Evolutionary conservation across 1,284 basidiomycete genomes (phyloP).

Genomic region (Puccinia coronata): DNA sequence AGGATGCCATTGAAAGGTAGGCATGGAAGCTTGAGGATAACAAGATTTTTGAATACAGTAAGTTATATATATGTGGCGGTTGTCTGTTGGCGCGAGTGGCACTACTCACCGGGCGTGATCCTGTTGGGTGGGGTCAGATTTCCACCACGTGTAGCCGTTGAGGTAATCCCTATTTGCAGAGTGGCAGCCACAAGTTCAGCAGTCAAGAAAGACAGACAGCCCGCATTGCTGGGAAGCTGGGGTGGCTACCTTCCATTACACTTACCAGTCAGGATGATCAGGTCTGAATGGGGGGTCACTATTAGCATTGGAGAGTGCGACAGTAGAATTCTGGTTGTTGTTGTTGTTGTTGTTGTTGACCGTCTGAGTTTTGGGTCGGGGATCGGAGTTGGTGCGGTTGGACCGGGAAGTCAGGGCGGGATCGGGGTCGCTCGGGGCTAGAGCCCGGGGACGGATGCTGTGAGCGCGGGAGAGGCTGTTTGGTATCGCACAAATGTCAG

Average conservation of each 20-base stretch:
- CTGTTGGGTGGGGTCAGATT: conserved; percentile 25
- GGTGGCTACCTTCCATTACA: neutral
- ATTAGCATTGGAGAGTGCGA: too few species aligned
- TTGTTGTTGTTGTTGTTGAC: neutral
- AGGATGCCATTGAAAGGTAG: conserved; percentile 50
- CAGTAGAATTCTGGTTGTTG: too few species aligned
- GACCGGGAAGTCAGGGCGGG: neutral
- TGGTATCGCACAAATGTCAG: neutral
- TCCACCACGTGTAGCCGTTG: conserved; percentile 33
- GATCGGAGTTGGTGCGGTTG: neutral
- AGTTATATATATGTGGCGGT: neutral
- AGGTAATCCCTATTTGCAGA: conserved; percentile 29
- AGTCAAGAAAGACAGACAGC: neutral
- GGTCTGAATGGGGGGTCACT: too few species aligned
- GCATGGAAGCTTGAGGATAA: conserved; percentile 42
- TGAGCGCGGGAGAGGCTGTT: conserved; percentile 6
- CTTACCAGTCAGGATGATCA: conserved; percentile 18
- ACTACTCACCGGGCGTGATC: conserved; percentile 8
- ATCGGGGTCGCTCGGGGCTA: neutral
- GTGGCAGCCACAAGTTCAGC: neutral
- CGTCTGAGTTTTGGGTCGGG: neutral
- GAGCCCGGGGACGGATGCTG: conserved; percentile 6
- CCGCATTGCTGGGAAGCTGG: neutral
- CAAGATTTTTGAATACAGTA: conserved; percentile 30
- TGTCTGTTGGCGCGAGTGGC: neutral